Evolutionary conservation across 1,284 basidiomycete genomes (phyloP).

Genomic region (Puccinia polysora): DNA sequence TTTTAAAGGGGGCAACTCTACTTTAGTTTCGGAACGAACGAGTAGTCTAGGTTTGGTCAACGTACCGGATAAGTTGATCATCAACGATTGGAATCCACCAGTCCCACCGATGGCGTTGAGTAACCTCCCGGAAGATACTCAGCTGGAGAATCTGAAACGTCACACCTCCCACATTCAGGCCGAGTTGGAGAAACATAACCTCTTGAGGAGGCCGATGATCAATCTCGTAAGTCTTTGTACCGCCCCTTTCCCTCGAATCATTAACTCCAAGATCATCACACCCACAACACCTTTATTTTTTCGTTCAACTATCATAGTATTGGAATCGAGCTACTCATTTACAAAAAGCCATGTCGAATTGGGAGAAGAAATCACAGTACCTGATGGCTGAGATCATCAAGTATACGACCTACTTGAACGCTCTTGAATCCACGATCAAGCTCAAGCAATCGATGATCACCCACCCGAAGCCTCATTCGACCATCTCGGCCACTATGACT

Average conservation of each 20-base stretch:
- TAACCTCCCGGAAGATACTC: conserved; percentile 81
- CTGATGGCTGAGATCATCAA: conserved; percentile 87
- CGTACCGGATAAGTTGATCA: conserved; percentile 63
- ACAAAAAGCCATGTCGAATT: conserved; percentile 75
- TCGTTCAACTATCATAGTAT: conserved; percentile 60
- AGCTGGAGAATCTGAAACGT: conserved; percentile 75
- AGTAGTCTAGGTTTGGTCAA: too few relatives aligned
- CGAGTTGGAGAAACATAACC: conserved; percentile 77
- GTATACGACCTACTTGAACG: conserved; percentile 91
- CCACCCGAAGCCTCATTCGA: too few relatives aligned
- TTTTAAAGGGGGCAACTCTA: not conserved
- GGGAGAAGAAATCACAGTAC: conserved; percentile 84
- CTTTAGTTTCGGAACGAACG: too few relatives aligned
- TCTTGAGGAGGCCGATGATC: conserved; percentile 75
- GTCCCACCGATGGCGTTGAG: conserved; percentile 75
- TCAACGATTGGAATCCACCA: conserved; percentile 93
- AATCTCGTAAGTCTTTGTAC: conserved; percentile 61
- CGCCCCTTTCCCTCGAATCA: conserved; percentile 11
- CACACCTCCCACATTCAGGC: conserved; percentile 71
- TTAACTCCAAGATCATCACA: not conserved
- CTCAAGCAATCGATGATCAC: too few relatives aligned
- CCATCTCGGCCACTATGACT: too few relatives aligned
- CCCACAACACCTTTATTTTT: conserved; percentile 19
- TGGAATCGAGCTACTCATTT: conserved; percentile 68
- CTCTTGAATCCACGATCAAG: conserved; percentile 69